Conservation (phyloP, 2,329 filamentous ascomycete genomes). For the Tolypocladium tropicale region DNA sequence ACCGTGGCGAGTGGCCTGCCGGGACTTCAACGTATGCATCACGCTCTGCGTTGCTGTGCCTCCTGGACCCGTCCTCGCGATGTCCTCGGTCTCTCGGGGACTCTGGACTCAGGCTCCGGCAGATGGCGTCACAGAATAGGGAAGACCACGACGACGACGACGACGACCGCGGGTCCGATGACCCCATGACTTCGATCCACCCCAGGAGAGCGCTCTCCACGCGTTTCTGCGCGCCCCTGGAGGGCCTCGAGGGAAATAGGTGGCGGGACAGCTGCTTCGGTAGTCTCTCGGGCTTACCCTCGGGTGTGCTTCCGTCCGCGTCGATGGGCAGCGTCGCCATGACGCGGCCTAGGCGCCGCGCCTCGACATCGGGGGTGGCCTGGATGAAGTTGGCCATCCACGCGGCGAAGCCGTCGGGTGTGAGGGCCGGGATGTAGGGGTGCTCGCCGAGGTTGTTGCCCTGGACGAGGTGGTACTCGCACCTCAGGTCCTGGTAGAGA, state of each 20-base stretch:
- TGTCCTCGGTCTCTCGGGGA: background rate
- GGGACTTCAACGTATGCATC: slow-evolving; percentile 1
- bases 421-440: slow-evolving; percentile 54
- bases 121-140: slow-evolving; percentile 1
- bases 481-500: slow-evolving; percentile 43
- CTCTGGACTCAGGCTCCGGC: slow-evolving; percentile 1
- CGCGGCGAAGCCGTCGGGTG: slow-evolving; percentile 54
- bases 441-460: slow-evolving; percentile 31
- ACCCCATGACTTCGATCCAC: slow-evolving; percentile 16
- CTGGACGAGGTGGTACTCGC: slow-evolving; percentile 57
- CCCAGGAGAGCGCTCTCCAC: slow-evolving; percentile 50
- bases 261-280: slow-evolving; percentile 69
- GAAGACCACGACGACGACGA: slow-evolving; percentile 1
- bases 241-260: slow-evolving; percentile 53
- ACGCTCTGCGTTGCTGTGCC: background rate
- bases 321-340: slow-evolving; percentile 61
- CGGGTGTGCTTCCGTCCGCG: slow-evolving; percentile 41
- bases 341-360: slow-evolving; percentile 56
- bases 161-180: background rate
- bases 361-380: slow-evolving; percentile 68
- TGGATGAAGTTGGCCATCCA: slow-evolving; percentile 67
- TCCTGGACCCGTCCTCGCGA: background rate
- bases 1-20: background rate
- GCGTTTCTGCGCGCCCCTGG: slow-evolving; percentile 46
- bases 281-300: slow-evolving; percentile 59